phyloP scores from a whole-genome alignment of 768 basidiomycete genomes.

The Melanogaster broomeanus region DNA sequence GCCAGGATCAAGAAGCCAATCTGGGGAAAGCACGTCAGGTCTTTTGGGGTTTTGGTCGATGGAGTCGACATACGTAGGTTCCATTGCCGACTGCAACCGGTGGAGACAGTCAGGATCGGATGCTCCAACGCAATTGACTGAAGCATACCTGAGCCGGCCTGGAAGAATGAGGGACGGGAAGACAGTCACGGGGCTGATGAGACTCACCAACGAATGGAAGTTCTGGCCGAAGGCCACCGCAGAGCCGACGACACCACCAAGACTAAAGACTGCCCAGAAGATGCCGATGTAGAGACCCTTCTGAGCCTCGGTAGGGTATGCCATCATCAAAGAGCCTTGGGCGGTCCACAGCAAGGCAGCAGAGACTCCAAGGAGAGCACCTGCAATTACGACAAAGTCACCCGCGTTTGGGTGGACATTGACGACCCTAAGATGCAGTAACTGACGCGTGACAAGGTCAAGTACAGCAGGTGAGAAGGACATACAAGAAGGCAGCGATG shows the following conservation, averaged over 20 bases:
- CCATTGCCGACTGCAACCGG: conserved; percentile 58
- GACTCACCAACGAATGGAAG: conserved; percentile 56
- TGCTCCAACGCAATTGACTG: background rate
- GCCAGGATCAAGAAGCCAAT: conserved; percentile 77
- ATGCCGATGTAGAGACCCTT: conserved; percentile 53
- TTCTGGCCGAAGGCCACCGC: conserved; percentile 75
- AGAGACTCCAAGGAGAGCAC: conserved; percentile 50
- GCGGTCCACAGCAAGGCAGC: conserved; percentile 57
- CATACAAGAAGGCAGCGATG: conserved; percentile 48
- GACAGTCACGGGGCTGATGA: background rate
- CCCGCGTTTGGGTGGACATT: conserved; percentile 39
- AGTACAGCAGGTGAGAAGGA: background rate
- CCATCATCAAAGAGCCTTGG: conserved; percentile 56
- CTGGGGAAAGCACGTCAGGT: conserved; percentile 36
- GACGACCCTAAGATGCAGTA: conserved; percentile 41
- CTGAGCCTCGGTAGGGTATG: conserved; percentile 56
- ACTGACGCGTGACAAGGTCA: background rate
- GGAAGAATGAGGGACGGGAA: background rate
- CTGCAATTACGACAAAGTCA: conserved; percentile 48
- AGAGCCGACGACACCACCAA: conserved; percentile 79
- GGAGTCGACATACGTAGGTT: conserved; percentile 60
- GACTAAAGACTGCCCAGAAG: conserved; percentile 75
- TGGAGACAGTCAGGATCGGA: background rate
- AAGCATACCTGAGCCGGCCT: conserved; percentile 32
- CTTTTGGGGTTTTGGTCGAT: background rate